These are phyloP conservation scores for Uronychia setigera DNA, from an alignment of 73 alveolate genomes.

Conservation along the genomic window DNA sequence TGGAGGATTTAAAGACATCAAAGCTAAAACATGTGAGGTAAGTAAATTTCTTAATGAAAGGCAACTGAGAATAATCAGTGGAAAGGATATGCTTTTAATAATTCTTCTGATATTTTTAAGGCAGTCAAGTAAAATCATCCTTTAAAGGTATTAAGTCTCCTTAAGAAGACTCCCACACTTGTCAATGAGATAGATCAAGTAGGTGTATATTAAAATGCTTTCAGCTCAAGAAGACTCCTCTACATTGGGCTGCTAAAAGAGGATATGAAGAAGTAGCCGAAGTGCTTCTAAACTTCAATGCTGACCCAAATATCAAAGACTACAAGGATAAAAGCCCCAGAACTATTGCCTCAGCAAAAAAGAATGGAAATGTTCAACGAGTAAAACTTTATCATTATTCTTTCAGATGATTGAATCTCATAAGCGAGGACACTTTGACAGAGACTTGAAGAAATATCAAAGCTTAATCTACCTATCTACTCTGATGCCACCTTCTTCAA, in stretches of 20 bases:
- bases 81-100: not conserved
- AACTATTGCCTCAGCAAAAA: not conserved
- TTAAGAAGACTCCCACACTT: not conserved
- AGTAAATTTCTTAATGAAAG: too few relatives aligned
- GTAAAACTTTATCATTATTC: too few relatives aligned
- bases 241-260: slow-evolving; percentile 17
- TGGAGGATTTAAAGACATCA: not conserved
- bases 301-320: not conserved
- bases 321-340: not conserved
- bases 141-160: not conserved
- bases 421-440: not conserved
- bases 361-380: not conserved
- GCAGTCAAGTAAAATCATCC: not conserved
- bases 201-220: too few relatives aligned
- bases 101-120: not conserved
- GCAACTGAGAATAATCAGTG: not conserved
- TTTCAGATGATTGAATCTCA: too few relatives aligned
- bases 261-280: not conserved
- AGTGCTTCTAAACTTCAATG: not conserved
- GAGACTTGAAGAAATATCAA: not conserved
- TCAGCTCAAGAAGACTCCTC: not conserved
- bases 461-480: not conserved
- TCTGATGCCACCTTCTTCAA: too few relatives aligned
- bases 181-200: slow-evolving; percentile 4
- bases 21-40: not conserved